Conservation (phyloP, 345 rosid genomes). For the Noccaea caerulescens region DNA sequence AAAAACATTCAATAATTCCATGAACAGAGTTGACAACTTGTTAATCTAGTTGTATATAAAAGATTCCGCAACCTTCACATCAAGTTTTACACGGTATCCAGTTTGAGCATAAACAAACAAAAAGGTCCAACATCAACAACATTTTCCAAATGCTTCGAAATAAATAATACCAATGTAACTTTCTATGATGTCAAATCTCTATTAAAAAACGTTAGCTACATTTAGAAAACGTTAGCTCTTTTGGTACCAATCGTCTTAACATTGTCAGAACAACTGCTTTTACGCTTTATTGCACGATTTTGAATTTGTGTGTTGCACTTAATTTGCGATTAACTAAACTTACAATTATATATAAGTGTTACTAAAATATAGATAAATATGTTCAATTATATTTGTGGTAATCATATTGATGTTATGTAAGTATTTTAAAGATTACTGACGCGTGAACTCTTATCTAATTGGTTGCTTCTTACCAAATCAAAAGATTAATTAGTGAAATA, state of each 20-base stretch:
- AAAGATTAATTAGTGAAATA: conserved; percentile 40
- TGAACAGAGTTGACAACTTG: conserved; percentile 43
- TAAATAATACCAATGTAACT: not conserved
- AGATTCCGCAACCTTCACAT: conserved; percentile 26
- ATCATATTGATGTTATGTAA: conserved; percentile 1
- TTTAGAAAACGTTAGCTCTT: conserved; percentile 11
- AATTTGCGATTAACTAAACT: not conserved
- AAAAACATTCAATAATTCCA: conserved; percentile 31
- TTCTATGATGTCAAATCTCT: conserved; percentile 23
- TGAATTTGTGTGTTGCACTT: conserved; percentile 14
- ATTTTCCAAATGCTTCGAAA: not conserved
- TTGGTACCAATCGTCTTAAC: conserved; percentile 8
- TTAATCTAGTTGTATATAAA: conserved; percentile 39
- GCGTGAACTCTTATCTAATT: conserved; percentile 20
- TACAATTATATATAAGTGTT: not conserved
- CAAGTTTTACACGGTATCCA: conserved; percentile 14
- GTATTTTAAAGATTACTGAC: conserved; percentile 32
- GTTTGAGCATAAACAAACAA: conserved; percentile 23
- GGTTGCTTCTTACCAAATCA: conserved; percentile 43
- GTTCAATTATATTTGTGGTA: not conserved
- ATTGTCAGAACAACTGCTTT: not conserved
- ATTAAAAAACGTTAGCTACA: not conserved
- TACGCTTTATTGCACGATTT: not conserved
- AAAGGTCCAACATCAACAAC: conserved; percentile 28
- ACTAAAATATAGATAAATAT: not conserved